A percentile compares a stretch with the other conserved stretches of the same genome.
Conservation (phyloP, 1,139 yeast species). For the Kodamaea sp. region DNA sequence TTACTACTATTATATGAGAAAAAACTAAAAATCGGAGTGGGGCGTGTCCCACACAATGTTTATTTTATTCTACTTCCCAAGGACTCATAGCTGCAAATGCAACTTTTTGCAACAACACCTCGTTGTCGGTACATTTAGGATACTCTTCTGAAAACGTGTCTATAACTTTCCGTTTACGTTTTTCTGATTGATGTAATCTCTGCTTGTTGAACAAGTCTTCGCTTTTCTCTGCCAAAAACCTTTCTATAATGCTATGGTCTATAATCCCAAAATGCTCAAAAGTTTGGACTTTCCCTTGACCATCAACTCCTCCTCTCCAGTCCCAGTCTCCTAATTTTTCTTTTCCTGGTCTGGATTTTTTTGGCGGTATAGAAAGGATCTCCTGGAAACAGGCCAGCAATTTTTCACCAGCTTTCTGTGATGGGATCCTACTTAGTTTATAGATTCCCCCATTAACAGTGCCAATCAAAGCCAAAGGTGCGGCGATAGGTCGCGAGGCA, state of each 20-base stretch:
- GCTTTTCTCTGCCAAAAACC: conserved; percentile 5
- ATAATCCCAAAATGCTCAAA: conserved; percentile 7
- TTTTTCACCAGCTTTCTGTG: not conserved
- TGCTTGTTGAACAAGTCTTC: no score
- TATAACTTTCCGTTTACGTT: no score
- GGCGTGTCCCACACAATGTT: no score
- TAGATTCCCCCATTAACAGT: conserved; percentile 41
- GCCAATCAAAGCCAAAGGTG: conserved; percentile 35
- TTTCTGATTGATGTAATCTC: no score
- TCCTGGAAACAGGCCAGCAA: not conserved
- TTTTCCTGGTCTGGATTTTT: not conserved
- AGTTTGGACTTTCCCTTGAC: conserved; percentile 3
- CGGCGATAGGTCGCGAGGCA: no score
- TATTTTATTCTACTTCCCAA: no score
- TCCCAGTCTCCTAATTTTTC: not conserved
- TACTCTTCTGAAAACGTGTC: no score
- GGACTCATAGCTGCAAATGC: no score
- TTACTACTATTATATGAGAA: no score
- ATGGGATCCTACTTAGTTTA: conserved; percentile 8
- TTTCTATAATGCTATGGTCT: conserved; percentile 3
- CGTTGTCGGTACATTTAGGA: no score
- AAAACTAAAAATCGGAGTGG: no score
- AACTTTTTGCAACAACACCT: no score
- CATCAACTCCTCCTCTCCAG: conserved; percentile 8
- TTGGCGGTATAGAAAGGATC: not conserved